Base-by-base conservation (phyloP, 2,329 filamentous ascomycete genomes). In the Penicillium aurantiogriseum region DNA sequence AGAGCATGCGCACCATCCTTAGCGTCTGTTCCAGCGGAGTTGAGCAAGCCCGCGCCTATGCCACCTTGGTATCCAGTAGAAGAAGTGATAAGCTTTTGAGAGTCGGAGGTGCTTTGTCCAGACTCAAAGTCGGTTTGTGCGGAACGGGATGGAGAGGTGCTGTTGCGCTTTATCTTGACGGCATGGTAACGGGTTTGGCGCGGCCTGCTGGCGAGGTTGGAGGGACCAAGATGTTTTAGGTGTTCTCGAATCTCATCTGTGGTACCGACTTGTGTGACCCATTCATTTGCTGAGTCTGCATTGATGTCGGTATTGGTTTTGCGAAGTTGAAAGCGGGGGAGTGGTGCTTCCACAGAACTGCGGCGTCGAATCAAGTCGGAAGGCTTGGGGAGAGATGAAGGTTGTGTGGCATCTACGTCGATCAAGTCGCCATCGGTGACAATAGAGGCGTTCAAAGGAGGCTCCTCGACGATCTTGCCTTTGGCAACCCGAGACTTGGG, bases 401-500 rank as follows among this genome's bases (percentile, higher is more conserved):
- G 64, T 66, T 76, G 19, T 6, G 46, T 69, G 49, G 82, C 77
- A 44, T 81, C 75, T 31, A 85, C 73, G 39, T 82, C 75, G 40
- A 79, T 73, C 15, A 80, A 66, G 47, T 74, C 67, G 15, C 73
- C 70, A 44, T 76, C 69, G 11, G 63, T 56, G n/a, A 71, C 62
- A 1, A 72, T 59, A 40, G 70, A 61, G 25, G 51, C 47, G 13
- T 72, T 61, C 38, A 73, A 69, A 1, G 77, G 75, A 23, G 71
- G 73, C 31, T 82, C 80, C 56, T 79, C 77, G 19, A 85, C 71
- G 39, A 85, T 77, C 52, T 79, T 79, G 44, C 78, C 80, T 63
- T 83, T 85, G 21, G 81, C 83, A n/a, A 86, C 83, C 55, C 89
- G 85, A 44, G 86, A 86, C 69, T 91, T 89, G 1, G 93, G 93